These are phyloP conservation scores for Talaromyces sp. DNA, from an alignment of 2,329 filamentous ascomycete species.

Conservation along the genomic window DNA sequence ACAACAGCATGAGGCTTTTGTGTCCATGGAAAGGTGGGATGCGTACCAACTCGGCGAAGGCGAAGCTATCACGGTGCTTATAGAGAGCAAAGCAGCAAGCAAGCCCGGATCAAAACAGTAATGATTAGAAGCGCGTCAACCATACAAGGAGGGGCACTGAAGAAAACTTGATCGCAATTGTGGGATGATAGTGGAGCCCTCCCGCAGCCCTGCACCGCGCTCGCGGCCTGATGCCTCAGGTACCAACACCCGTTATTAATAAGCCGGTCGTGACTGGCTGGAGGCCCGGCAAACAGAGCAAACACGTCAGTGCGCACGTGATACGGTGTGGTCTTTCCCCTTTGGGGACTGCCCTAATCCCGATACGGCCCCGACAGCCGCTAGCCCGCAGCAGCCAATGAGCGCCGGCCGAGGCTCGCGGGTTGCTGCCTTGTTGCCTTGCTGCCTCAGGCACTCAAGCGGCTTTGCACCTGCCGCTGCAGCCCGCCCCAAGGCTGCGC, in stretches of 20 bases:
- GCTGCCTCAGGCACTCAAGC: constrained; percentile 20
- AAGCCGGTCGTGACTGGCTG: neutral
- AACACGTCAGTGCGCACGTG: neutral
- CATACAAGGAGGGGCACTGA: constrained; percentile 9
- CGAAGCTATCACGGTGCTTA: neutral
- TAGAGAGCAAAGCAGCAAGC: neutral
- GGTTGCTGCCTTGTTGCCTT: constrained; percentile 18
- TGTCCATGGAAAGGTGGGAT: neutral
- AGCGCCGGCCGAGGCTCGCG: neutral
- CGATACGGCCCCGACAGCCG: neutral
- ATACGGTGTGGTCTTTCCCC: neutral
- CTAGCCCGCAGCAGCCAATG: constrained; percentile 4
- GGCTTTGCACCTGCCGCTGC: constrained; percentile 4
- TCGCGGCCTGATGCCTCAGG: constrained; percentile 7
- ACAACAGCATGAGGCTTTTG: neutral
- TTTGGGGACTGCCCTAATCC: neutral
- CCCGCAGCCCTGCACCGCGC: neutral
- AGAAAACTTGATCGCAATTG: constrained; percentile 13
- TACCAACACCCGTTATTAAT: neutral
- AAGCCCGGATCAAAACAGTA: neutral
- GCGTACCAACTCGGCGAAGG: neutral
- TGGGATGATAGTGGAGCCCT: constrained; percentile 14
- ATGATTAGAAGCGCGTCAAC: neutral
- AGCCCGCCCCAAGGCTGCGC: constrained; percentile 1
- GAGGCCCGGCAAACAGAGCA: neutral